Conservation (phyloP, 768 basidiomycete genomes). For the Dioszegia hungarica region DNA sequence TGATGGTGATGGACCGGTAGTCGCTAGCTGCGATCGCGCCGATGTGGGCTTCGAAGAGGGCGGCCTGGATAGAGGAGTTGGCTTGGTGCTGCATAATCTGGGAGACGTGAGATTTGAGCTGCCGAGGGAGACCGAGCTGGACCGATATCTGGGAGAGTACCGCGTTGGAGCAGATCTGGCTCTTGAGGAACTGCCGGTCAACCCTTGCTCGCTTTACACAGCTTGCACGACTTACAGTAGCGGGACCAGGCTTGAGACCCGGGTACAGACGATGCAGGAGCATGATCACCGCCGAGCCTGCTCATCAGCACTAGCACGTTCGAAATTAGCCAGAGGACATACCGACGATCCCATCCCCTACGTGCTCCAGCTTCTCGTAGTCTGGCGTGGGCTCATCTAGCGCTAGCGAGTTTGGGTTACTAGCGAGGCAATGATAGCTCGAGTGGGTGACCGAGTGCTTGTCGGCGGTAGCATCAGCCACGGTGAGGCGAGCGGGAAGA, state of each 20-base stretch:
- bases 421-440: neutral
- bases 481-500: neutral
- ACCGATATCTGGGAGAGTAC: neutral
- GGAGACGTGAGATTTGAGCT: neutral
- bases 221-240: neutral
- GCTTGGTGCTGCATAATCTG: neutral
- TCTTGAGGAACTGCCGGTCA: neutral
- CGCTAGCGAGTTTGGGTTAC: neutral
- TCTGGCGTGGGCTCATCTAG: neutral
- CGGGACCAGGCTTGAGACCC: slow-evolving; percentile 1
- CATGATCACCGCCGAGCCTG: neutral
- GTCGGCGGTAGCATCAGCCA: neutral
- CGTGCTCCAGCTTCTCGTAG: slow-evolving; percentile 2
- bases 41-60: slow-evolving; percentile 1
- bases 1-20: neutral
- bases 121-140: neutral
- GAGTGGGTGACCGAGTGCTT: neutral
- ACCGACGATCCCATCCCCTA: neutral
- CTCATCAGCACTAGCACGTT: neutral
- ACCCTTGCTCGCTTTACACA: too few species aligned
- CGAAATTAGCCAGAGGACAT: neutral
- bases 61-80: neutral
- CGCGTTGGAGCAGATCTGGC: slow-evolving; percentile 3
- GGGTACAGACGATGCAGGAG: neutral
- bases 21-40: neutral